Evolutionary conservation across 371 early-diverging fungal species (phyloP), one percentile per base, ranked within the genome.

Genomic region (Rhizopus sp.): DNA sequence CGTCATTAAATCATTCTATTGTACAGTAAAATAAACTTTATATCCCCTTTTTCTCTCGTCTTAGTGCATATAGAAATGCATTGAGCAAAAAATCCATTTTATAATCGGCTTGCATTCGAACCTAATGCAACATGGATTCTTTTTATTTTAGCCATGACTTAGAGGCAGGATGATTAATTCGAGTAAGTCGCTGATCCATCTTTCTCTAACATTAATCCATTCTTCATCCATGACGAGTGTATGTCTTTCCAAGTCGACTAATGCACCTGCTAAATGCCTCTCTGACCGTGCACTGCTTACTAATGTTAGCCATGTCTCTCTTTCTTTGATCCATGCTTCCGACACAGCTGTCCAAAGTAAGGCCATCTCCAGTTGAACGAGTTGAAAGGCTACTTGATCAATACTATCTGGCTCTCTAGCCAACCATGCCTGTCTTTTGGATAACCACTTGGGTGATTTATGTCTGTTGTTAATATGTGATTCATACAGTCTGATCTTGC

Each of bases 361-460:
- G 4, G 76, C 77, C 75, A 76, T 79, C 39, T 79, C 80, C 15
- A 79, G 53, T 45, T 79, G 72, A 23, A 79, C 72, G 9, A 79
- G 59, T 42, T 74, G 75, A 51, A 63, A 74, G 1, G 80, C 80
- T 2, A 76, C 62, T 41, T 76, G 73, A 29, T 79, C 77, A 31
- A 76, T 74, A 37, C 60, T 76, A 3, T 41, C 50, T 0, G 80
- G 74, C n/a, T 66, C 65, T 16, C 70, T 57, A 12, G 62, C 52
- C 1, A 73, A 45, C 80, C 80, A 79, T 31, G 64, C 71, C 4
- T 51, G 39, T 40, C 80, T 50, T 23, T 67, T 62, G 3, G 77
- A 54, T 33, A 76, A 29, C 80, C 80, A 79, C 34, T 72, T 70
- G 5, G 80, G 79, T 15, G 75, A 73, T 61, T 79, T 79, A 44